phyloP scores from a whole-genome alignment of 163 green algal genomes.

The Prototheca wickerhamii region DNA sequence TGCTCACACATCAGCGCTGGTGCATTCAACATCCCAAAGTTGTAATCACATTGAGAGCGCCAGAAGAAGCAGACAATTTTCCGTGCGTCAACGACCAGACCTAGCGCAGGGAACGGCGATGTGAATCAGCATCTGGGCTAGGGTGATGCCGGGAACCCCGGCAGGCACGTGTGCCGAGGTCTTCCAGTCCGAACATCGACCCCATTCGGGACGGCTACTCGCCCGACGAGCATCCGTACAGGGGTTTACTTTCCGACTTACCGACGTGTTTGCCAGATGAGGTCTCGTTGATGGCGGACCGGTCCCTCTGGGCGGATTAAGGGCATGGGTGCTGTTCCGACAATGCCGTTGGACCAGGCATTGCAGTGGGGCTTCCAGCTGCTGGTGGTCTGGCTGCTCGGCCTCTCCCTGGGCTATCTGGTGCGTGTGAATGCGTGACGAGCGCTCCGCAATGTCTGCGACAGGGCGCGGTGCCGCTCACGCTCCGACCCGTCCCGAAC shows the following conservation, averaged over 20 bases:
- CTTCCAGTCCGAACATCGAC: no score
- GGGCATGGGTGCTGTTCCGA: not conserved
- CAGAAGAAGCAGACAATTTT: constrained; percentile 1
- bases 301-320: no score
- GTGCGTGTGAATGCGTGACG: not conserved
- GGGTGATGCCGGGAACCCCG: no score
- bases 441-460: not conserved
- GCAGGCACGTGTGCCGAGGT: not conserved
- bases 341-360: not conserved
- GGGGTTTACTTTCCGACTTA: no score
- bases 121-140: no score
- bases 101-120: no score
- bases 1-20: not conserved
- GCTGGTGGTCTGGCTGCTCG: not conserved
- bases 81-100: not conserved
- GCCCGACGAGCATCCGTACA: no score
- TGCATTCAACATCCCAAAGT: not conserved
- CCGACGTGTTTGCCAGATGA: no score
- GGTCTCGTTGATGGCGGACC: no score
- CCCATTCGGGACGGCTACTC: no score
- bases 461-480: not conserved
- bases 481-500: no score
- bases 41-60: no score
- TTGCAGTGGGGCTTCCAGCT: not conserved
- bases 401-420: constrained; percentile 1